Evolutionary conservation across 768 basidiomycete genomes (phyloP).

Genomic region (Tulasnella sp.): DNA sequence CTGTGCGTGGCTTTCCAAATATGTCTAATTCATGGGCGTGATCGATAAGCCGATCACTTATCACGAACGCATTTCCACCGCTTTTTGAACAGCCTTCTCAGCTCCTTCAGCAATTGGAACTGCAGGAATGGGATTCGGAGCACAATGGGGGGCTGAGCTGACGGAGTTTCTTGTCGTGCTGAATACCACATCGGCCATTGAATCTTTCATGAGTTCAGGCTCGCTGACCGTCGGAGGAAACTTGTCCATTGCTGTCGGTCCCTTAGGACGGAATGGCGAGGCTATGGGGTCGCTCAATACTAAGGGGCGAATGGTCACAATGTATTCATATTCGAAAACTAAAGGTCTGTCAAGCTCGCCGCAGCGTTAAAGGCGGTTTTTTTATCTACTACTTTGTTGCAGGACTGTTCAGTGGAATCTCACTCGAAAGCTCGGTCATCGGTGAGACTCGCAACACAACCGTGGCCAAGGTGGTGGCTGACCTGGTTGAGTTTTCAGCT

Average conservation of each 20-base stretch:
- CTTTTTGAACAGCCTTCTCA: conserved; percentile 61
- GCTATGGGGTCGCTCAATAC: conserved; percentile 75
- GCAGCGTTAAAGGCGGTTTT: neutral
- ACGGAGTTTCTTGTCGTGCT: conserved; percentile 88
- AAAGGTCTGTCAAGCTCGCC: conserved; percentile 75
- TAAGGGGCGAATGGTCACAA: conserved; percentile 82
- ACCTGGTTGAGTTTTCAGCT: conserved; percentile 31
- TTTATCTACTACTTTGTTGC: neutral
- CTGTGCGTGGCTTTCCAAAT: conserved; percentile 42
- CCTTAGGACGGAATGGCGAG: conserved; percentile 39
- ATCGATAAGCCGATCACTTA: neutral
- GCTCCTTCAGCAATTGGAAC: conserved; percentile 92
- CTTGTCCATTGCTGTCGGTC: conserved; percentile 52
- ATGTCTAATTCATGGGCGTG: neutral
- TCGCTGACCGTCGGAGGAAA: conserved; percentile 86
- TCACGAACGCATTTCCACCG: conserved; percentile 3
- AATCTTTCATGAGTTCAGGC: conserved; percentile 94
- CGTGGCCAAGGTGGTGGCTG: neutral
- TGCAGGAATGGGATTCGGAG: conserved; percentile 85
- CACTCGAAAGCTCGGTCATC: conserved; percentile 35
- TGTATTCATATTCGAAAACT: conserved; percentile 92
- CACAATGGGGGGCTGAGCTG: conserved; percentile 54
- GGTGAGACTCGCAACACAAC: neutral
- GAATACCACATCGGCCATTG: conserved; percentile 58
- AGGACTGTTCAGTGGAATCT: conserved; percentile 47